These are phyloP conservation scores for Epichloe sp. DNA, from an alignment of 2,329 filamentous ascomycete species.

Conservation along the genomic window DNA sequence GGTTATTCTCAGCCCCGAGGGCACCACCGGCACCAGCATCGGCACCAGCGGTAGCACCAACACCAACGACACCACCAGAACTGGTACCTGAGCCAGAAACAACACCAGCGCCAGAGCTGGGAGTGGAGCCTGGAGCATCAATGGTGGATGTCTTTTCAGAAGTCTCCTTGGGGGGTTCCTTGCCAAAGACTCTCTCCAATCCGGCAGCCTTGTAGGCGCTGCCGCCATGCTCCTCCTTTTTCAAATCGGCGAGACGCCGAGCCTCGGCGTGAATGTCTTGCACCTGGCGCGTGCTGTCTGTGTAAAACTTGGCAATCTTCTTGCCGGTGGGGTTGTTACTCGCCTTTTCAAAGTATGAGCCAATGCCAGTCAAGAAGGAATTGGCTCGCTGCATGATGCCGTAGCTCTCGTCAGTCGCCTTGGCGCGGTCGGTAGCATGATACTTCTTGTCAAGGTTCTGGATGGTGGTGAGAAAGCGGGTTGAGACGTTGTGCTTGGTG, in stretches of 20 bases:
- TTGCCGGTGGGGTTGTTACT: slow-evolving; percentile 75
- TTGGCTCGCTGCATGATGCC: slow-evolving; percentile 63
- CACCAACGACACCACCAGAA: background rate
- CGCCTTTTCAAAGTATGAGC: slow-evolving; percentile 92
- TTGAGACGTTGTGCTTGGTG: slow-evolving; percentile 74
- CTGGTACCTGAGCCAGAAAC: background rate
- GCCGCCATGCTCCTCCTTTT: slow-evolving; percentile 52
- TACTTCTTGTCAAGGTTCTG: slow-evolving; percentile 70
- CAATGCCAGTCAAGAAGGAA: slow-evolving; percentile 50
- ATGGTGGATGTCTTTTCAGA: slow-evolving; percentile 11
- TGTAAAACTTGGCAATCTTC: slow-evolving; percentile 80
- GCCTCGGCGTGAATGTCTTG: slow-evolving; percentile 91
- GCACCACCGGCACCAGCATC: slow-evolving; percentile 1
- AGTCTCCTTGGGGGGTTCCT: slow-evolving; percentile 27
- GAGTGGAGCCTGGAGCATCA: slow-evolving; percentile 6
- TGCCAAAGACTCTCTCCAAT: slow-evolving; percentile 44
- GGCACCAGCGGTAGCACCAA: background rate
- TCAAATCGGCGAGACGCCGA: slow-evolving; percentile 73
- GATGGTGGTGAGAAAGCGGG: slow-evolving; percentile 65
- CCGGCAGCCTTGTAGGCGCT: slow-evolving; percentile 47
- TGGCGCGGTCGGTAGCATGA: slow-evolving; percentile 77
- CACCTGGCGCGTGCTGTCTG: slow-evolving; percentile 73
- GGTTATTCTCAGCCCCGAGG: slow-evolving; percentile 6
- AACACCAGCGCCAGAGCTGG: background rate
- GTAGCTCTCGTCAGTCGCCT: slow-evolving; percentile 73